Evolutionary conservation across 345 rosid genomes (phyloP).

Genomic region (Pugionium dolabratum): DNA sequence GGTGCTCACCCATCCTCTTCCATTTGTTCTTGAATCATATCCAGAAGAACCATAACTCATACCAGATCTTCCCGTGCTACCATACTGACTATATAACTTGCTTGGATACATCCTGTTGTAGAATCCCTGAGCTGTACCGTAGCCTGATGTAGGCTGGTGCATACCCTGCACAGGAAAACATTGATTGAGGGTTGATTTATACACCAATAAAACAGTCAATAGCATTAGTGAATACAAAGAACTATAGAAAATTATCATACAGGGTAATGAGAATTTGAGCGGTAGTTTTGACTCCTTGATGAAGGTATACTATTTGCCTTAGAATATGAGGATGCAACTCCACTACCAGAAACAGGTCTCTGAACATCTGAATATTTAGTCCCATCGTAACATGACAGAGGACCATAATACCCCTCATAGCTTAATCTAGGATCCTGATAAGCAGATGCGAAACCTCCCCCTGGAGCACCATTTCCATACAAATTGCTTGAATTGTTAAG

Average conservation of each 20-base stretch:
- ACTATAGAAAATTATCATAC: conserved; percentile 39
- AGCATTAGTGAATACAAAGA: not conserved
- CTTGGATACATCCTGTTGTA: conserved; percentile 65
- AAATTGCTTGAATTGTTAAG: conserved; percentile 51
- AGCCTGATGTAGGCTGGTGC: conserved; percentile 57
- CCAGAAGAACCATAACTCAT: conserved; percentile 68
- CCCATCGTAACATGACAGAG: conserved; percentile 58
- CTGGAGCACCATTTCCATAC: conserved; percentile 56
- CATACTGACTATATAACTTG: conserved; percentile 72
- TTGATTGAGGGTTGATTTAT: not conserved
- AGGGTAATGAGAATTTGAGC: conserved; percentile 59
- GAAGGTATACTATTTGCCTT: conserved; percentile 53
- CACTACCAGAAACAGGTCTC: conserved; percentile 48
- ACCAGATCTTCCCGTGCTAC: conserved; percentile 60
- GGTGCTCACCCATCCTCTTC: conserved; percentile 61
- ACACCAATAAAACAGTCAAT: not conserved
- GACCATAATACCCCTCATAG: conserved; percentile 55
- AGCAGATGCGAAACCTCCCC: conserved; percentile 53
- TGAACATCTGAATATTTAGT: conserved; percentile 59
- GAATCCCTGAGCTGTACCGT: conserved; percentile 60
- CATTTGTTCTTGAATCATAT: conserved; percentile 65
- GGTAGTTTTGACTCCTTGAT: conserved; percentile 62
- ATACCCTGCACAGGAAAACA: conserved; percentile 49
- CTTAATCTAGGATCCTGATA: conserved; percentile 67
- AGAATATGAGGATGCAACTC: conserved; percentile 52